These are phyloP conservation scores for Penicillium paneum DNA, from an alignment of 2,329 filamentous ascomycete species.

Conservation along the genomic window DNA sequence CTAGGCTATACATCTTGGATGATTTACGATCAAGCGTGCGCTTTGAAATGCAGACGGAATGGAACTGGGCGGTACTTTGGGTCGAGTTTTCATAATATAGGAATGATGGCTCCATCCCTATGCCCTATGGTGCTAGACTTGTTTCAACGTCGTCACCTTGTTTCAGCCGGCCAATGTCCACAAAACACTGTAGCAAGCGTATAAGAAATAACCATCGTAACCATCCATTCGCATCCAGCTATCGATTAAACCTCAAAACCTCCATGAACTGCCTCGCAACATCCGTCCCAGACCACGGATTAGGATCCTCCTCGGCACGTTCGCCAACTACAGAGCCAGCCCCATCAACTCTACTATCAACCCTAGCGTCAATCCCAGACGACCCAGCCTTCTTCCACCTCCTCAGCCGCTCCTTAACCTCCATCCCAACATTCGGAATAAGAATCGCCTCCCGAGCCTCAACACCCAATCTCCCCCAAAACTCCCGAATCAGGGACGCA, in stretches of 20 bases:
- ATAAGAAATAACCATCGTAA: background rate
- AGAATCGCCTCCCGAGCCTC: conserved; percentile 41
- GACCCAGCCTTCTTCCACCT: conserved; percentile 18
- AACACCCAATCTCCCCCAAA: conserved; percentile 40
- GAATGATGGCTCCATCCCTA: conserved; percentile 6
- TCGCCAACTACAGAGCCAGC: conserved; percentile 8
- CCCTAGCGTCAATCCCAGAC: conserved; percentile 8
- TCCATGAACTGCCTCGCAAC: conserved; percentile 47
- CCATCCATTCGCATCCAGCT: background rate
- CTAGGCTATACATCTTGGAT: conserved; percentile 23
- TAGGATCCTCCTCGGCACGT: conserved; percentile 29
- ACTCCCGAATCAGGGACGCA: conserved; percentile 40
- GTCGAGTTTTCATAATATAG: conserved; percentile 12
- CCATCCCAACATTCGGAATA: conserved; percentile 41
- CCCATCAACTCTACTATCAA: conserved; percentile 1
- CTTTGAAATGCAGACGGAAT: conserved; percentile 19
- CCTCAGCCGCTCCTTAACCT: conserved; percentile 33
- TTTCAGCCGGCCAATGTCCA: background rate
- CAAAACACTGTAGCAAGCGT: background rate
- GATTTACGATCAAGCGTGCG: conserved; percentile 25
- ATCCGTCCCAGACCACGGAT: conserved; percentile 39
- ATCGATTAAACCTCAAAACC: conserved; percentile 44
- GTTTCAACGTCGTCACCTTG: background rate
- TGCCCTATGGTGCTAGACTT: conserved; percentile 1
- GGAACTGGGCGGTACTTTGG: conserved; percentile 10